Conservation (phyloP, 805 yeast genomes). For the Spathaspora girioi region DNA sequence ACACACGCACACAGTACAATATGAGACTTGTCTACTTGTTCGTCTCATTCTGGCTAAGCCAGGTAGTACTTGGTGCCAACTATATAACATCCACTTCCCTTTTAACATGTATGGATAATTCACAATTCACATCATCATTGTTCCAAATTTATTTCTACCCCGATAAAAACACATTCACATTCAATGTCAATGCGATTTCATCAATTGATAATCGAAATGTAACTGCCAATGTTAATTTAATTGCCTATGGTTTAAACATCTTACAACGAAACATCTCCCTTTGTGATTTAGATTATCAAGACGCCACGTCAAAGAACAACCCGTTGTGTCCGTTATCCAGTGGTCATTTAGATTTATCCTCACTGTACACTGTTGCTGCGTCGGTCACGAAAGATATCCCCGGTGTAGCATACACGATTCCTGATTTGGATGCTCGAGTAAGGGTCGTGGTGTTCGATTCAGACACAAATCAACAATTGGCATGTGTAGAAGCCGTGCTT, state of each 20-base stretch:
- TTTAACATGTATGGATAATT: conserved; percentile 87
- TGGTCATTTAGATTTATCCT: conserved; percentile 74
- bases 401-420: conserved; percentile 80
- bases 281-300: conserved; percentile 51
- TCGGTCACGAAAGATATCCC: conserved; percentile 59
- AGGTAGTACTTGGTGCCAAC: conserved; percentile 14
- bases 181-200: conserved; percentile 75
- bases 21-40: neutral
- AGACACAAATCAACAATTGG: conserved; percentile 50
- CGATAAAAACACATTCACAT: conserved; percentile 53
- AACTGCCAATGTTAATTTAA: conserved; percentile 58
- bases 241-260: conserved; percentile 77
- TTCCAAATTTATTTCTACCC: conserved; percentile 79
- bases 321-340: conserved; percentile 79
- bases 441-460: conserved; percentile 56
- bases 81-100: conserved; percentile 59
- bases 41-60: neutral
- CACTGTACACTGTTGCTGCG: conserved; percentile 42
- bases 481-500: conserved; percentile 88
- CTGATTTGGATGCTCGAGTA: conserved; percentile 92
- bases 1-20: neutral
- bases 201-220: conserved; percentile 59
- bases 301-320: conserved; percentile 2
- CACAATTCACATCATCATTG: conserved; percentile 78
- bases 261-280: conserved; percentile 53